Base-by-base conservation (phyloP, 208 protist genomes). In the Wallacemonas sp. region DNA sequence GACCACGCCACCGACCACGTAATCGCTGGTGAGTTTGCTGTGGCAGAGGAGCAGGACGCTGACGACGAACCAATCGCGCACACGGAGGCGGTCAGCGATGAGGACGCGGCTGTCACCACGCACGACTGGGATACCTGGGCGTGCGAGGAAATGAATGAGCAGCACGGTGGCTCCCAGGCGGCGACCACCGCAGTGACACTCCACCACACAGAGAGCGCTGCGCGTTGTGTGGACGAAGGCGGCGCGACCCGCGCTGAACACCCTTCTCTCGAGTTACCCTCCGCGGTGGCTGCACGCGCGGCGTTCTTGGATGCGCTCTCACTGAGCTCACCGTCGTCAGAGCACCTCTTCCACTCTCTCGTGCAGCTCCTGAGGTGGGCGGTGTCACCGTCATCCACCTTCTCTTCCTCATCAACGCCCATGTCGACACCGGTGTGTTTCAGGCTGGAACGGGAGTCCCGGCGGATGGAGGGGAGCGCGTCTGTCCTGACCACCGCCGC, bases 261-360 rank as follows among this genome's bases (percentile, higher is more conserved):
- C 22, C 42, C 13, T 19, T 22, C 9, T 22, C 42, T 76, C 33
- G 30, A 36, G n/a, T 32, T 66, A 27, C 9, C 66, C 36, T 3
- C 21, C 12, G 27, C 2, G 46, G 26, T 6, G 54, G 27, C 24
- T 10, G 42, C 57, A n/a, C 50, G 21, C 9, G 29, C 50, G 1
- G 58, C 19, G 24, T 27, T 70, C 34, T 15, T 70, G 12, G 57
- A 36, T 1, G 60, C 62, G 1, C 71, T 87, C 34, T 61, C 10
- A n/a, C 27, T 57, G 0, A 44, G 60, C 1, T 33, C 66, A 1
- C 69, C 73, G 1, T 34, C 68, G 0, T 65, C 73, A 17, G 48
- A 73, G 42, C 83, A 89, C 59, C 50, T 89, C n/a, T 89, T 86
- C 30, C 68, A 74, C 34, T 85, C 83, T 1, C 39, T 89, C 2